Evolutionary conservation across 148 eudicot genomes (phyloP).

Genomic region (Chenopodium suecicum): DNA sequence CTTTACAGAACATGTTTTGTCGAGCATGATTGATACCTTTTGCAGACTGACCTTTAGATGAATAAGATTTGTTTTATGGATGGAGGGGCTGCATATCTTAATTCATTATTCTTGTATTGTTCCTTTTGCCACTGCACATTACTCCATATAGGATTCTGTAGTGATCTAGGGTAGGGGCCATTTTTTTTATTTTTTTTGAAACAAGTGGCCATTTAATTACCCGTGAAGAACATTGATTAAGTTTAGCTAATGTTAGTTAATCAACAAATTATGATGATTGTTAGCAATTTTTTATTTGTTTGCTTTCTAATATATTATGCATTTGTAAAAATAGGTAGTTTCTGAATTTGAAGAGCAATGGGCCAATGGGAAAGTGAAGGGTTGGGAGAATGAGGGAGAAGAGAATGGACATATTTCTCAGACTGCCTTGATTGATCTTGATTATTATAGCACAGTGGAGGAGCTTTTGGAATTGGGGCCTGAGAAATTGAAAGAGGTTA

Average conservation of each 20-base stretch:
- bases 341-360: constrained; percentile 95
- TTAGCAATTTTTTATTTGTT: neutral
- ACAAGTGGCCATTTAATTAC: neutral
- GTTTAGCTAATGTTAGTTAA: neutral
- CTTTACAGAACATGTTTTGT: neutral
- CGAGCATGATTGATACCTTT: neutral
- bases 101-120: neutral
- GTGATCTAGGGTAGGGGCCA: neutral
- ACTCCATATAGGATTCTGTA: neutral
- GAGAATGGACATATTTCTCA: constrained; percentile 61
- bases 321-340: constrained; percentile 43
- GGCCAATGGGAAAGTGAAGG: constrained; percentile 61
- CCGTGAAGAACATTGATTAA: neutral
- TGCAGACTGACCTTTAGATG: neutral
- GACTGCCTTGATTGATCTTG: constrained; percentile 66
- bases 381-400: constrained; percentile 68
- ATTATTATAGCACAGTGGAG: constrained; percentile 75
- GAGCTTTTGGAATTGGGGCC: constrained; percentile 89
- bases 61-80: neutral
- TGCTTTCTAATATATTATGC: neutral
- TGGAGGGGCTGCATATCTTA: neutral
- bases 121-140: neutral
- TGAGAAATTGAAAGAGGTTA: constrained; percentile 90
- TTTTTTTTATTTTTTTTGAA: neutral
- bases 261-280: neutral